Percentiles rank a stretch among this genome's conserved stretches.
These are phyloP conservation scores for Lunularia cruciata DNA, from an alignment of 225 moss, liverwort and hornwort species.

Conservation along the genomic window DNA sequence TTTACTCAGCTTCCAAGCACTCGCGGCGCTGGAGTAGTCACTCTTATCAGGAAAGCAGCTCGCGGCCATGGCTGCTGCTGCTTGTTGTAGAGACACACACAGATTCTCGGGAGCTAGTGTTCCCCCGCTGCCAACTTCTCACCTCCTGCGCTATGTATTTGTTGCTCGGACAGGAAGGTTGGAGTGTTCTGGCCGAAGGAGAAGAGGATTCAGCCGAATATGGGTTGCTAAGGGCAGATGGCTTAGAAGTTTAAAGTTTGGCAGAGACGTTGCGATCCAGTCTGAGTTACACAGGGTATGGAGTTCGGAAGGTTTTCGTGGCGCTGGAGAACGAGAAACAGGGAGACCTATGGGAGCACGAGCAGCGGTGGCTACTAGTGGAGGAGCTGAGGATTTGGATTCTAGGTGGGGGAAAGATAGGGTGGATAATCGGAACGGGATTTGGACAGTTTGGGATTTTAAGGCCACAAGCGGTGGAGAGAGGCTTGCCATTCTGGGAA, in stretches of 20 bases:
- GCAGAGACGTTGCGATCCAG: background rate
- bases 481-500: slow-evolving; percentile 13
- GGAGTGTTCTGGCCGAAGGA: background rate
- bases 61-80: slow-evolving; percentile 28
- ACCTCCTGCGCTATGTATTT: background rate
- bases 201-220: background rate
- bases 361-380: slow-evolving; percentile 10
- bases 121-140: background rate
- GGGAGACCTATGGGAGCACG: background rate
- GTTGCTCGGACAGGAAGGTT: background rate
- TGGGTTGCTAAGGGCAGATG: background rate
- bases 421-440: background rate
- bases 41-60: background rate
- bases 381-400: slow-evolving; percentile 8
- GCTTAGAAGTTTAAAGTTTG: background rate
- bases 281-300: background rate
- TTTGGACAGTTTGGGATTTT: background rate
- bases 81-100: background rate
- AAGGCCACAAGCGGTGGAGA: slow-evolving; percentile 8
- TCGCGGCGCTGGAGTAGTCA: background rate
- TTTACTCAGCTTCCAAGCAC: background rate
- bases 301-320: background rate
- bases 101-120: background rate
- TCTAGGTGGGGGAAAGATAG: slow-evolving; percentile 17
- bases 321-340: background rate